Evolutionary conservation across 2,329 filamentous ascomycete species (phyloP).

Genomic region (Epichloe coenophiala): DNA sequence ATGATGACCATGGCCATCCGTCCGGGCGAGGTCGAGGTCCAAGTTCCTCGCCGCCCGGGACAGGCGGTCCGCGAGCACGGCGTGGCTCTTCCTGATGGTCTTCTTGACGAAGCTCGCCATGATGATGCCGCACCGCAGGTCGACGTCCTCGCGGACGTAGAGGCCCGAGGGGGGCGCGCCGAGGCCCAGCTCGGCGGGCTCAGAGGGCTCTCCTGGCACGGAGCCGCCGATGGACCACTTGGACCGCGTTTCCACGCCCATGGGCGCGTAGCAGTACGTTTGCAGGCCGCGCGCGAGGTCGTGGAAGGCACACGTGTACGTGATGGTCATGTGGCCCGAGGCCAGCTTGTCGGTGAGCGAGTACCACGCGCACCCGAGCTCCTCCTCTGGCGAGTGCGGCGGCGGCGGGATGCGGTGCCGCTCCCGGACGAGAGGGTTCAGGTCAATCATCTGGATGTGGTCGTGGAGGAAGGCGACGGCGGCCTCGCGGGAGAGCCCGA

Average conservation of each 20-base stretch:
- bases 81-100: constrained; percentile 66
- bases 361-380: constrained; percentile 65
- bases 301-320: constrained; percentile 38
- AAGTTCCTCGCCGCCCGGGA: neutral
- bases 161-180: constrained; percentile 54
- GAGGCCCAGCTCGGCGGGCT: constrained; percentile 52
- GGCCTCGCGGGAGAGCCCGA: constrained; percentile 50
- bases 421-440: constrained; percentile 71
- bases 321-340: constrained; percentile 46
- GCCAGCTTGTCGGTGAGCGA: constrained; percentile 59
- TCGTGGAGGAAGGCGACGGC: constrained; percentile 65
- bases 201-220: constrained; percentile 53
- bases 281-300: constrained; percentile 59
- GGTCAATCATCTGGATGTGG: constrained; percentile 72
- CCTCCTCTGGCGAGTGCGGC: constrained; percentile 51
- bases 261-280: constrained; percentile 73
- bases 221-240: constrained; percentile 67
- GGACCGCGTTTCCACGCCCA: constrained; percentile 65
- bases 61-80: constrained; percentile 54
- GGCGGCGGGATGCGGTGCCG: constrained; percentile 57
- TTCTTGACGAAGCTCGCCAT: constrained; percentile 68
- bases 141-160: constrained; percentile 75
- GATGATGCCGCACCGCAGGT: constrained; percentile 65
- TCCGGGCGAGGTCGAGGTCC: no score
- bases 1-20: no score